phyloP scores from a whole-genome alignment of 768 basidiomycete species.

The Sporobolomyces phaffii region DNA sequence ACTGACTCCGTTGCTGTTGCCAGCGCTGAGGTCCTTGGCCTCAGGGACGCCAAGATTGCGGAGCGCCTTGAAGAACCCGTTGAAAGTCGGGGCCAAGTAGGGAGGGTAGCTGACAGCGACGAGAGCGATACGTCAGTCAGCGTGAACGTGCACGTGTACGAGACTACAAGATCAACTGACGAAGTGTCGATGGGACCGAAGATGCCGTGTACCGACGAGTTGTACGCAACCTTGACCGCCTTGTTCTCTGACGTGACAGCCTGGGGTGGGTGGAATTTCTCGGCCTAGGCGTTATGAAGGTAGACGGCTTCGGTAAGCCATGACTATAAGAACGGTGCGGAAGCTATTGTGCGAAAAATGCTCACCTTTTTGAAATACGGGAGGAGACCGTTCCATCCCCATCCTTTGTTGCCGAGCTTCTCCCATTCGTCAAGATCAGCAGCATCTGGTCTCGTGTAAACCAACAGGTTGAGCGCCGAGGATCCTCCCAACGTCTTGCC shows the following conservation, averaged over 20 bases:
- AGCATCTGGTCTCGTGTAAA: background rate
- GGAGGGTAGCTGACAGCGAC: too few species aligned
- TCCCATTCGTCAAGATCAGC: slow-evolving; percentile 1
- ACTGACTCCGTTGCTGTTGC: slow-evolving; percentile 11
- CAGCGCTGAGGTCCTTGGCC: slow-evolving; percentile 10
- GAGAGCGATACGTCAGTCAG: too few species aligned
- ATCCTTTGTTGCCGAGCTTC: background rate
- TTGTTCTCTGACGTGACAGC: background rate
- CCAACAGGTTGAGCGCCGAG: slow-evolving; percentile 36
- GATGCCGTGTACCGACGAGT: slow-evolving; percentile 7
- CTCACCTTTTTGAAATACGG: slow-evolving; percentile 28
- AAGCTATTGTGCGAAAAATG: too few species aligned
- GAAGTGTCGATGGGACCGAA: slow-evolving; percentile 5
- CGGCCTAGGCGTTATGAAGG: too few species aligned
- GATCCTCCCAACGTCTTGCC: slow-evolving; percentile 39
- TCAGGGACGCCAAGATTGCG: background rate
- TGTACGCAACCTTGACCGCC: background rate
- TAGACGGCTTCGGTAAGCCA: too few species aligned
- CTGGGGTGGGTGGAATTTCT: background rate
- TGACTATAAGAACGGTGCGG: too few species aligned
- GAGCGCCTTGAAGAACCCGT: slow-evolving; percentile 10
- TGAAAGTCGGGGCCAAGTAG: slow-evolving; percentile 17
- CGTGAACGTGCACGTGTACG: too few species aligned
- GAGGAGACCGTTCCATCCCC: slow-evolving; percentile 17
- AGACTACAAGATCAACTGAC: too few species aligned